Base-by-base conservation (phyloP, 2,329 filamentous ascomycete genomes). In the Colletotrichum sp. region DNA sequence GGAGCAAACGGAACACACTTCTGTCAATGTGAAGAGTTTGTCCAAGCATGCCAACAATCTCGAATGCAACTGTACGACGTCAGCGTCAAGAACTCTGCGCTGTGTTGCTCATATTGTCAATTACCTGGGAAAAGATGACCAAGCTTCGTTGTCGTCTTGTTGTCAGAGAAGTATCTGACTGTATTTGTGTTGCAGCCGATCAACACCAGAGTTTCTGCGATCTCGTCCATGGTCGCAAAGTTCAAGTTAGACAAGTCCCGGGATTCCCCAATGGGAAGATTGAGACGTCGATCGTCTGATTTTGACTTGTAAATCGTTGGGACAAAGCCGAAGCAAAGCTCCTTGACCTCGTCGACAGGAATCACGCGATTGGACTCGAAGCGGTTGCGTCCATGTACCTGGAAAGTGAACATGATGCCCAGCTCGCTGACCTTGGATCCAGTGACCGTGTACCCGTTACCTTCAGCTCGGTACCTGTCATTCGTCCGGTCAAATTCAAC, bases 21-120 rank as follows among this genome's bases (percentile, higher is more conserved):
- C 87, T 82, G 7, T 84, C 83, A 26, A 91, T 87, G 68, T 90
- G 88, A 26, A 91, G 83, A 0, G 86, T 86, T 30, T 86, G 85
- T 60, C 87, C 86, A 1, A 92, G 81, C 90, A 92, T 92, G n/a
- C 90, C 90, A 4, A 91, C 80, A 1, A 92, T 85, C 78, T 92
- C 90, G 67, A 92, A 92, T 0, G 89, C 86, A 1, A 92, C 90
- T 91, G 24, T 39, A 39, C 36, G 5, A 18, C 36, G 36, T 39
- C 36, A 39, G 36, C 36, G 36, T 39, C 4, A 9, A 39, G 36
- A 9, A 39, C 15, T 39, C 36, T 39, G 36, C 36, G 15, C 7
- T 18, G 36, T 18, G 36, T 39, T 39, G 36, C 36, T 39, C 36
- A 39, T 4, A 39, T 5, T 39, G 36, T 18, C 5, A 18, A 18